Evolutionary conservation across 352 stramenopile genomes (phyloP), one percentile per base, ranked within the genome.

Genomic region (Pythium brachiatum): DNA sequence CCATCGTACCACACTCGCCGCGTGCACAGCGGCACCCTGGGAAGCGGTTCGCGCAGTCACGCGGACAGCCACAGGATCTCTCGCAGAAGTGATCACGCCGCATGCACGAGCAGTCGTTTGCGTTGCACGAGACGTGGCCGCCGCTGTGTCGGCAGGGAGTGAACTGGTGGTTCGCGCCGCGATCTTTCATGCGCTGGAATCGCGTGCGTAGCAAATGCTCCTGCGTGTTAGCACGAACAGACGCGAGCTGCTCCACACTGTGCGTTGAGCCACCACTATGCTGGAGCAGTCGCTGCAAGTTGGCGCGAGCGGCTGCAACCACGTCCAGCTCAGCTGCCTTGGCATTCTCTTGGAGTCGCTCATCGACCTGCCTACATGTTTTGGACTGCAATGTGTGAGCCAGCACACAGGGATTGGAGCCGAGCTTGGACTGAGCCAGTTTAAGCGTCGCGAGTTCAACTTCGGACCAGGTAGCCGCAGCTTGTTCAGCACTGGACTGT

Each of bases 1-100:
- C 70, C 13, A 60, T 21, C 12, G 85, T 86, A 51, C 75, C 70
- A 52, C 85, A 94, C 61, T 82, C 65, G 9, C 79, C 78, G 0
- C 69, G 68, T 21, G 69, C 76, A 43, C 85, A 94, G 18, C 75
- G 73, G 52, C 85, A 94, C 31, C 85, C 85, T 13, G 79, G 74
- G 50, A 94, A 94, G 5, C 82, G 80, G 62, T 93, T 94, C 1
- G 82, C 71, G 43, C 84, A 94, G 69, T 94, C 84, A 7, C 31
- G 63, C 23, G 75, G 58, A 54, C 84, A 94, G 27, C 71, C 72
- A 43, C 84, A 94, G 0, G 79, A 72, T 48, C 79, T 84, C 34
- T 90, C 82, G 54, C 84, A 94, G 44, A 88, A 92, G 61, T 94
- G 84, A 36, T 94, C 84, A 18, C 84, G 74, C n/a, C 78, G 76